Conservation (phyloP, 371 early-diverging fungal species). For the Mucor plumbeus region DNA sequence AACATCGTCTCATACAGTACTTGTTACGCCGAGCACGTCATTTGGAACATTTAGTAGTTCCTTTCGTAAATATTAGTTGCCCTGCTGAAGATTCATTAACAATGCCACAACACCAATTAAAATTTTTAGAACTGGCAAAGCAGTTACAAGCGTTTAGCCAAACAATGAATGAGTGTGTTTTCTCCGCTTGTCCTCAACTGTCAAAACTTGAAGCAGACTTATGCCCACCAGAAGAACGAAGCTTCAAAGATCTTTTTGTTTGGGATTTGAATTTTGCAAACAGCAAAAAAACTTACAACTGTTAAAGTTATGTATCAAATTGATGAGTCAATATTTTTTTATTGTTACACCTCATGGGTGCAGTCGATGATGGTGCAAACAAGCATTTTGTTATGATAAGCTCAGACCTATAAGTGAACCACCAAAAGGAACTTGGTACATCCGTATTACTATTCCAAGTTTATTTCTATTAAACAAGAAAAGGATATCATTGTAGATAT, state of each 20-base stretch:
- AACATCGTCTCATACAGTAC: background rate
- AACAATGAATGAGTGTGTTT: background rate
- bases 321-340: background rate
- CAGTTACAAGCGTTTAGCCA: background rate
- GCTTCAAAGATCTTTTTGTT: background rate
- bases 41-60: background rate
- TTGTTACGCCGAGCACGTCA: background rate
- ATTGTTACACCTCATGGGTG: background rate
- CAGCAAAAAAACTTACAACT: background rate
- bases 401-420: background rate
- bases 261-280: background rate
- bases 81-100: background rate
- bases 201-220: background rate
- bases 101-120: background rate
- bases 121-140: background rate
- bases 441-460: background rate
- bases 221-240: background rate
- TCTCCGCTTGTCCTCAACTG: background rate
- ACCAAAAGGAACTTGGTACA: background rate
- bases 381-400: background rate
- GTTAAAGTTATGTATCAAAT: background rate
- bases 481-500: background rate
- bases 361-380: background rate
- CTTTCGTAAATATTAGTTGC: background rate
- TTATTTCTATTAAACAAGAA: background rate